Base-by-base conservation (phyloP, 2,329 filamentous ascomycete species). In the Cladosporium sp. region DNA sequence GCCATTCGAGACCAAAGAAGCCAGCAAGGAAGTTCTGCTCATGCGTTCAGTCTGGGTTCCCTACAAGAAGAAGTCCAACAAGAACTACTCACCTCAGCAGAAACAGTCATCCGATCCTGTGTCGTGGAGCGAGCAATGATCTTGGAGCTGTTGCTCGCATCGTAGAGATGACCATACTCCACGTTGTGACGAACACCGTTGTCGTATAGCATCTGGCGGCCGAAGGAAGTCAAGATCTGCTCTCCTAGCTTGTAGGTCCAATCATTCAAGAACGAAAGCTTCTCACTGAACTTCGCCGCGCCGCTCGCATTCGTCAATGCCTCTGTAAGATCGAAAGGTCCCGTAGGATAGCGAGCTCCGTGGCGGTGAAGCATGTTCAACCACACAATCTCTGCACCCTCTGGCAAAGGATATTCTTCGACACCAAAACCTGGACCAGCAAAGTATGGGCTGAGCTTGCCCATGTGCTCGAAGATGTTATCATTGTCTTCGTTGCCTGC, bases 1-100 rank as follows among this genome's bases (percentile, higher is more conserved):
- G 83, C 90, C 90, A 93, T 58, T 89, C 85, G 0, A 92, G 82
- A 0, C 90, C 90, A 72, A 93, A 93, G 79, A 93, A 93, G 0
- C 91, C 91, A 5, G 90, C 88, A 73, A 92, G 79, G 77, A 92
- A 93, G 76, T 93, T 90, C 76, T 64, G 23, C 21, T 7, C 14
- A 16, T 18, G 10, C 5, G 28, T 10, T 64, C 32, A 64, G 53
- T 28, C n/a, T 46, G 26, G 6, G 23, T 13, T 11, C 5, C 23
- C 8, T 25, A 28, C 1, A 21, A 16, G 21, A 1, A 14, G n/a
- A 18, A 14, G 3, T 14, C 18, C 14, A 14, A 2, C 11, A 32
- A 13, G 1, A 18, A 5, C 30, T 8, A 54, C 51, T 14, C 3
- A 58, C 51, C 25, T 93, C 90, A 3, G 90, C 90, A 48, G 85